phyloP scores from a whole-genome alignment of 495 filamentous ascomycete genomes.

The Parachaetomium inaequale region DNA sequence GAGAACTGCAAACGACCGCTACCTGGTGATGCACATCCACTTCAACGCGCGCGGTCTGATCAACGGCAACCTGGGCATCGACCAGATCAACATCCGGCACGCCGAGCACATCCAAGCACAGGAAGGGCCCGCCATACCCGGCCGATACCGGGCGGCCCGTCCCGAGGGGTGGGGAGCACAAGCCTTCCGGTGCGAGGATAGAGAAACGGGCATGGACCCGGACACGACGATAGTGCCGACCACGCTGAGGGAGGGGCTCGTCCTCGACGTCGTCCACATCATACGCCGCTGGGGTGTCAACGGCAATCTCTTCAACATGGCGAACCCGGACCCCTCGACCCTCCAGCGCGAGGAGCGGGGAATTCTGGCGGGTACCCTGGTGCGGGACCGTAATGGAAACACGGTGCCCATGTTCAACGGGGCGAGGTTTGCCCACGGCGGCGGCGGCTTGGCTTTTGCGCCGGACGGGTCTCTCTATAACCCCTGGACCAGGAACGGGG shows the following conservation, averaged over 20 bases:
- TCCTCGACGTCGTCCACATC: neutral
- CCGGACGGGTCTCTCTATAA: neutral
- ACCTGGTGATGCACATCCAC: neutral
- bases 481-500: neutral
- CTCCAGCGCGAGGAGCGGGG: too few species aligned
- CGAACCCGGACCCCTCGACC: neutral
- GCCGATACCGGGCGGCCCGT: neutral
- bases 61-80: neutral
- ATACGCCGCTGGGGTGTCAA: neutral
- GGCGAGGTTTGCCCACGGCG: neutral
- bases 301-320: neutral
- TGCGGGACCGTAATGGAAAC: neutral
- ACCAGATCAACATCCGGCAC: slow-evolving; percentile 1
- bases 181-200: too few species aligned
- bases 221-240: neutral
- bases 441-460: neutral
- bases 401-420: neutral
- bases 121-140: neutral
- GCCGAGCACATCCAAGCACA: neutral
- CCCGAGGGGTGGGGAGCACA: neutral
- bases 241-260: neutral
- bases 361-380: too few species aligned
- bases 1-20: neutral
- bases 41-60: neutral
- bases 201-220: too few species aligned